Evolutionary conservation across 257 asterid genomes (phyloP), one percentile per base, ranked within the genome.

Genomic region (Anisodus acutangulus): DNA sequence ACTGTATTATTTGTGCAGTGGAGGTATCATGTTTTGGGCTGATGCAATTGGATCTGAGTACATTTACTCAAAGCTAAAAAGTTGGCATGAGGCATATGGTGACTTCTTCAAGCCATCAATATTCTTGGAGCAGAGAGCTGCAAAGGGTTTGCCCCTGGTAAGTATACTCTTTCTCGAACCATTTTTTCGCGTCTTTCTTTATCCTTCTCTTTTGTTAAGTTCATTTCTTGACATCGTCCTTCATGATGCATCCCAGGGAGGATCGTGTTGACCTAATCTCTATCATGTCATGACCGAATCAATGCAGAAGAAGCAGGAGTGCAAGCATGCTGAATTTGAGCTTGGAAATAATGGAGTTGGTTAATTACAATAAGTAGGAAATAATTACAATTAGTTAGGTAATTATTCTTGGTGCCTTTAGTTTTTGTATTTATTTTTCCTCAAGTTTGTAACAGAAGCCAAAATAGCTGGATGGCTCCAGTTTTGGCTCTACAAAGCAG

Each of bases 1-100:
- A 69, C 31, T 69, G 78, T 9, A 78, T 76, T 13, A 13, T 76
- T 13, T 5, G 2, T 78, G 81, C 81, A 78, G 81, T 78, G 81
- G 81, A 26, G 84, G 84, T 17, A 1, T 81, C 72, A 58, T 81
- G 60, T 81, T 81, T 47, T 58, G 72, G 84, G 84, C 71, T 43
- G 84, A 81, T 43, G 7, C 60, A 1, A 39, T 81, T 81, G 84
- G 84, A 64, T 60, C 4, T 12, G 58, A 81, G n/a, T 81, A 81
- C 19, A 81, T 57, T 39, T 43, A 81, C 22, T 81, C 60, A 17
- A 81, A 64, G 43, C 58, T 81, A 26, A 41, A 81, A 59, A 11
- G 43, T 4, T 81, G 84, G 70, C 5, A 60, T 80, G 83, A 80
- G 70, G 64, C 26, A 8, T 78, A 78, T 53, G 81, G 81, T 26